Evolutionary conservation across 2,329 filamentous ascomycete genomes (phyloP).

Genomic region (Aspergillus aculeatinus): DNA sequence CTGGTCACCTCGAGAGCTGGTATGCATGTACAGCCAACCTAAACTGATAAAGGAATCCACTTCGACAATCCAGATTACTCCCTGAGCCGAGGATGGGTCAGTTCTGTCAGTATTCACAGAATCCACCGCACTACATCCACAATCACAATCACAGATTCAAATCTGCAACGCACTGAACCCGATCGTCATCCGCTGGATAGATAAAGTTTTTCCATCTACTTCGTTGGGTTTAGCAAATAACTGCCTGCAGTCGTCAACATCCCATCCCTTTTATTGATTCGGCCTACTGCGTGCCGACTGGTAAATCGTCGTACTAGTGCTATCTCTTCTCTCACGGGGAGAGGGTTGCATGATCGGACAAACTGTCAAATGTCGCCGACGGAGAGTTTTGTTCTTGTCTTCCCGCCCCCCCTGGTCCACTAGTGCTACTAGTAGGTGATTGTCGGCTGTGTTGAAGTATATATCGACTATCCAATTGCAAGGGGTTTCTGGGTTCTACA

Average conservation of each 20-base stretch:
- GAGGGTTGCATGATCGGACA: too few species aligned
- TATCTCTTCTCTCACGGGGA: not conserved
- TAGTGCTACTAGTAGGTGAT: too few species aligned
- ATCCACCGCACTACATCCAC: not conserved
- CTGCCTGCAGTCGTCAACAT: not conserved
- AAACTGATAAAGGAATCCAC: not conserved
- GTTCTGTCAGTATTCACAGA: not conserved
- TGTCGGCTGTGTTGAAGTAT: too few species aligned
- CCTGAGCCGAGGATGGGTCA: too few species aligned
- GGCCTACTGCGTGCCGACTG: too few species aligned
- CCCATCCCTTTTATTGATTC: not conserved
- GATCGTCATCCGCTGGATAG: conserved; percentile 2
- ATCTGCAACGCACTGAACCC: not conserved
- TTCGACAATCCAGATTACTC: not conserved
- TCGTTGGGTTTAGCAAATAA: not conserved
- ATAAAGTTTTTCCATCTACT: not conserved
- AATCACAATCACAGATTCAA: not conserved
- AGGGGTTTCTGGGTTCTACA: not conserved
- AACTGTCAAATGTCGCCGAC: too few species aligned
- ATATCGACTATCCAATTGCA: too few species aligned
- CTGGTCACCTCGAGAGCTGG: not conserved
- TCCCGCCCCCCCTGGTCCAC: too few species aligned
- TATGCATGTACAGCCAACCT: too few species aligned
- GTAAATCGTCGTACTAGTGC: too few species aligned
- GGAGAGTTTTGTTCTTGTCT: too few species aligned